phyloP scores from a whole-genome alignment of 371 early-diverging fungal genomes.

The Syncephalis plumigaleata region DNA sequence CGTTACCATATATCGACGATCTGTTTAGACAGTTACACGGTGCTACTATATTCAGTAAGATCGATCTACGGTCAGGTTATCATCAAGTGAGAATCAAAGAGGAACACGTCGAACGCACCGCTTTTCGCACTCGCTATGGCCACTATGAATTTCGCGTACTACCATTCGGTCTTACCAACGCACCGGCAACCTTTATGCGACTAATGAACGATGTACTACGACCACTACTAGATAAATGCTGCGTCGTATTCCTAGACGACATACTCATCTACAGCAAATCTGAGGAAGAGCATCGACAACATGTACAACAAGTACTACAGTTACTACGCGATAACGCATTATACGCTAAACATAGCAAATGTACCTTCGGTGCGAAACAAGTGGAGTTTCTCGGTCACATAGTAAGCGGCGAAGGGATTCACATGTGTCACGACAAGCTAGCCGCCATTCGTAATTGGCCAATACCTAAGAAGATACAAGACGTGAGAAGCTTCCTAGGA shows the following conservation, averaged over 20 bases:
- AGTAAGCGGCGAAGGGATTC: background rate
- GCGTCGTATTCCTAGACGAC: constrained; percentile 18
- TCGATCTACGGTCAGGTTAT: constrained; percentile 20
- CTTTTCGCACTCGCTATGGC: constrained; percentile 11
- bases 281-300: constrained; percentile 1
- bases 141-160: constrained; percentile 20
- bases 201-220: constrained; percentile 15
- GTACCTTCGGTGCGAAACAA: background rate
- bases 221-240: constrained; percentile 7
- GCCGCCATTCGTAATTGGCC: constrained; percentile 1
- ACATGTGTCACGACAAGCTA: constrained; percentile 9
- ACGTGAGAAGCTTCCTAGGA: constrained; percentile 18
- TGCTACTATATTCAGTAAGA: constrained; percentile 12
- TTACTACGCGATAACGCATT: background rate
- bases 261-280: constrained; percentile 5
- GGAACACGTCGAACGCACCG: constrained; percentile 8
- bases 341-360: background rate
- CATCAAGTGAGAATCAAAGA: constrained; percentile 15
- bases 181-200: constrained; percentile 18
- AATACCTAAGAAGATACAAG: constrained; percentile 11
- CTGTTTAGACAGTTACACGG: constrained; percentile 12
- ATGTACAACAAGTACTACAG: constrained; percentile 1
- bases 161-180: constrained; percentile 19
- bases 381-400: constrained; percentile 1
- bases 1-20: constrained; percentile 15